Conservation (phyloP, 345 rosid genomes). For the Moricandia arvensis region DNA sequence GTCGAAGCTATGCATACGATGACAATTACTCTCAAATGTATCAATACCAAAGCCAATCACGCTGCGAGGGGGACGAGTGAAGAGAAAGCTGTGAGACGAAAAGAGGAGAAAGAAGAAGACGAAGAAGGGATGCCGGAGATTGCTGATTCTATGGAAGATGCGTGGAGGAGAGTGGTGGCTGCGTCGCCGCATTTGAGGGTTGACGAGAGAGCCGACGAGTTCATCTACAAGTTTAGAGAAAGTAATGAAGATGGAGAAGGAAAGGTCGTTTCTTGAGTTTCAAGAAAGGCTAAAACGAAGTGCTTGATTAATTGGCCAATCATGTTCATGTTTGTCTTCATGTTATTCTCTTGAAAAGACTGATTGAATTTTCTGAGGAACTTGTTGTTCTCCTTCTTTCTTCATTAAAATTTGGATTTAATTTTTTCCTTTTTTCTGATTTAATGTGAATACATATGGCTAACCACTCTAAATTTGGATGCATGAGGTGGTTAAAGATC, state of each 20-base stretch:
- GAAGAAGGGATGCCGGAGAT: slow-evolving; percentile 35
- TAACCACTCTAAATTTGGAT: slow-evolving; percentile 1
- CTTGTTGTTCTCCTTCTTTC: slow-evolving; percentile 10
- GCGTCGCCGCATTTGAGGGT: slow-evolving; percentile 74
- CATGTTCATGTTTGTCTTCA: slow-evolving; percentile 14
- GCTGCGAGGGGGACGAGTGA: slow-evolving; percentile 20
- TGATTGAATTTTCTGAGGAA: slow-evolving; percentile 11
- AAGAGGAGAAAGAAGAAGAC: slow-evolving; percentile 23
- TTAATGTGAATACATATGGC: slow-evolving; percentile 18
- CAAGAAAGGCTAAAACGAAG: slow-evolving; percentile 74
- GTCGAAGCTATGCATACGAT: not conserved
- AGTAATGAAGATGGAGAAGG: slow-evolving; percentile 67
- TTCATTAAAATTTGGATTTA: not conserved
- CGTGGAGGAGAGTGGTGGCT: slow-evolving; percentile 75
- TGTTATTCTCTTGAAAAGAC: not conserved
- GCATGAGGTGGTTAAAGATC: not conserved
- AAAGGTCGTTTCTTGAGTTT: slow-evolving; percentile 55
- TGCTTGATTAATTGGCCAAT: slow-evolving; percentile 24
- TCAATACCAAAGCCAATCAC: slow-evolving; percentile 29
- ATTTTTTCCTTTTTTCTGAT: not conserved
- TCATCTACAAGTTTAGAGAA: slow-evolving; percentile 59
- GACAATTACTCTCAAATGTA: slow-evolving; percentile 33
- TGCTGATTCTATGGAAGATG: slow-evolving; percentile 61
- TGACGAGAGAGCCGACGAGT: slow-evolving; percentile 85
- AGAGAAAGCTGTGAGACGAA: slow-evolving; percentile 7